Evolutionary conservation across 805 yeast species (phyloP).

Genomic region (Candida xiaguanensis): DNA sequence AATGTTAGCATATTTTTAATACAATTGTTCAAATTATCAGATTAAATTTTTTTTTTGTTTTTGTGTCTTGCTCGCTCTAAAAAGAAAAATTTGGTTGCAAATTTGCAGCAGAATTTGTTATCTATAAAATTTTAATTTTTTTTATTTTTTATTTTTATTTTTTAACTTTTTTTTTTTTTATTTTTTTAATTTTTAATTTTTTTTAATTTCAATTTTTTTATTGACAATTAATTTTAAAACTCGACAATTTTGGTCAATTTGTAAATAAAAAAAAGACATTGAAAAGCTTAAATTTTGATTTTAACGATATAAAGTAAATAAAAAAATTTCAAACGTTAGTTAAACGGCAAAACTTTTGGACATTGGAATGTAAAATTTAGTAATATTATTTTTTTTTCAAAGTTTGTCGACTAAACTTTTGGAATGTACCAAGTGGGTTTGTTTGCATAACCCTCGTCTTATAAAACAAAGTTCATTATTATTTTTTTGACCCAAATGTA

Average conservation of each 20-base stretch:
- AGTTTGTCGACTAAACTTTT: conserved; percentile 9
- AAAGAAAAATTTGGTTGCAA: conserved; percentile 3
- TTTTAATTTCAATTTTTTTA: background rate
- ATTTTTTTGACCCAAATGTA: conserved; percentile 81
- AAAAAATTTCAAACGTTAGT: background rate
- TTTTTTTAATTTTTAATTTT: background rate
- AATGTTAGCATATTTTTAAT: no score
- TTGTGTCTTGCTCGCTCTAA: background rate
- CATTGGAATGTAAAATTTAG: no score
- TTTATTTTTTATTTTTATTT: background rate
- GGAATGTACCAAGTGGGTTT: conserved; percentile 63
- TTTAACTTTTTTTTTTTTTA: background rate
- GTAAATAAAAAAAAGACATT: background rate
- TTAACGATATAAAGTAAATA: no score
- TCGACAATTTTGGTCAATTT: conserved; percentile 1
- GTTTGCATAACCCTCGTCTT: conserved; percentile 70
- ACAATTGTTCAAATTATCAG: no score
- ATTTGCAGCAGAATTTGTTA: background rate
- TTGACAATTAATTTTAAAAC: background rate
- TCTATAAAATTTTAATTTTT: background rate
- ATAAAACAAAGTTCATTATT: conserved; percentile 76
- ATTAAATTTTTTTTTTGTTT: no score
- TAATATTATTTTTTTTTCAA: no score
- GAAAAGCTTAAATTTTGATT: background rate
- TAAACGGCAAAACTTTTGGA: no score